Base-by-base conservation (phyloP, 2,329 filamentous ascomycete genomes). In the Cercospora sp. region DNA sequence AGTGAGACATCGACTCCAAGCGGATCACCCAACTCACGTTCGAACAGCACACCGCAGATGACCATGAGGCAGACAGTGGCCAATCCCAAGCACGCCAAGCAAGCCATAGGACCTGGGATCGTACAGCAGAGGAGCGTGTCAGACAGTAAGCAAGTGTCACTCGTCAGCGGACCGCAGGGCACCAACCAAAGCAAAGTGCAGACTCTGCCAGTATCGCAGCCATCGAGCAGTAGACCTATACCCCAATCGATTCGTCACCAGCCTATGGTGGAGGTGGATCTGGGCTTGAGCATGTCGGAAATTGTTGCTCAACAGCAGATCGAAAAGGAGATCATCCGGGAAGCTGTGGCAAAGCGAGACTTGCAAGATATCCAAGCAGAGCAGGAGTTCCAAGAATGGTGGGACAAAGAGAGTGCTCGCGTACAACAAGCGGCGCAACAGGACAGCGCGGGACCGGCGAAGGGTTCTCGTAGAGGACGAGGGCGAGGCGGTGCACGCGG, bases 351-450 rank as follows among this genome's bases (percentile, higher is more conserved):
- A 2, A 97, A 97, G 81, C 87, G 94, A 66, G 95, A 92, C 71
- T 82, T 99, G 32, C 90, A 96, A 76, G 95, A 98, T 71, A 99
- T 99, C 68, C 95, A 99, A 78, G 89, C 95, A 72, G 95, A 99
- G 80, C 95, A 99, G 77, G 93, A 93, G 62, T 99, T 99, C 78
- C 92, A 97, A 77, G 90, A 96, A 78, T 97, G 94, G 93, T 97
- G 93, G 93, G 92, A 96, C 72, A 89, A 91, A 70, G 94, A 97
- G 79, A 93, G 90, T 74, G 85, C 86, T 68, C 85, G 91, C 30
- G 87, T 90, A 43, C 75, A 77, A 61, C 77, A 78, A 61, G 74
- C 70, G 2, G 74, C 76, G 63, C 69, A 69, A 53, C 63, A 66
- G 30, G 65, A 51, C 37, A 61, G 66, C n/a, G 70, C 70, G 18